phyloP scores from a whole-genome alignment of 768 basidiomycete species.

The Amanita polypyramis region DNA sequence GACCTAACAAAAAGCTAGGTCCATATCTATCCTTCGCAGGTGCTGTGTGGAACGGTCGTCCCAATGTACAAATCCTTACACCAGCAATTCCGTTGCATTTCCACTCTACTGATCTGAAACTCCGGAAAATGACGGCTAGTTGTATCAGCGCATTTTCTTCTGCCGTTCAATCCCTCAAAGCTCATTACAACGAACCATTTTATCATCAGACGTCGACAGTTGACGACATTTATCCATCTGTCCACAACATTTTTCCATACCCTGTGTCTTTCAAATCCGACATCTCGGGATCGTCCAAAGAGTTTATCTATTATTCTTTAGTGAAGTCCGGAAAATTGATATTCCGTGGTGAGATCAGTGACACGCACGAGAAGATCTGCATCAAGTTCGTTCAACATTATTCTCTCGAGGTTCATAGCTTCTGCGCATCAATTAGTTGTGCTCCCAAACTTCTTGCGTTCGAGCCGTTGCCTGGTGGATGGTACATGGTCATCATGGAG shows the following conservation, averaged over 20 bases:
- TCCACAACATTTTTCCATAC: no score
- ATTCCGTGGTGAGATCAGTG: background rate
- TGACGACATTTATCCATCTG: background rate
- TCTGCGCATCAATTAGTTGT: background rate
- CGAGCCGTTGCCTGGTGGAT: background rate
- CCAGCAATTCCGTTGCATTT: background rate
- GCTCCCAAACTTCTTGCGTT: background rate
- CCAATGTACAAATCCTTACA: background rate
- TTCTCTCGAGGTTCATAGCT: background rate
- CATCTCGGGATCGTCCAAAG: background rate
- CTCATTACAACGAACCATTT: background rate
- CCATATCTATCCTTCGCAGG: background rate
- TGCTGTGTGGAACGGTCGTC: background rate
- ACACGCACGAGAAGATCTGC: background rate
- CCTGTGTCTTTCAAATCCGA: no score
- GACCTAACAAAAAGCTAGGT: background rate
- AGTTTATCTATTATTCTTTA: background rate
- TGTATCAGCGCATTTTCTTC: background rate
- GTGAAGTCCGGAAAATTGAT: background rate
- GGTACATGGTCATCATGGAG: background rate
- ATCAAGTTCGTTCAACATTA: background rate
- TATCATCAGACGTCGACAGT: background rate
- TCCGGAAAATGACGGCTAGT: background rate
- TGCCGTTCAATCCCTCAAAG: background rate
- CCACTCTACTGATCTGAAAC: background rate